Base-by-base conservation (phyloP, 2,329 filamentous ascomycete genomes). In the Ascochyta fabae region DNA sequence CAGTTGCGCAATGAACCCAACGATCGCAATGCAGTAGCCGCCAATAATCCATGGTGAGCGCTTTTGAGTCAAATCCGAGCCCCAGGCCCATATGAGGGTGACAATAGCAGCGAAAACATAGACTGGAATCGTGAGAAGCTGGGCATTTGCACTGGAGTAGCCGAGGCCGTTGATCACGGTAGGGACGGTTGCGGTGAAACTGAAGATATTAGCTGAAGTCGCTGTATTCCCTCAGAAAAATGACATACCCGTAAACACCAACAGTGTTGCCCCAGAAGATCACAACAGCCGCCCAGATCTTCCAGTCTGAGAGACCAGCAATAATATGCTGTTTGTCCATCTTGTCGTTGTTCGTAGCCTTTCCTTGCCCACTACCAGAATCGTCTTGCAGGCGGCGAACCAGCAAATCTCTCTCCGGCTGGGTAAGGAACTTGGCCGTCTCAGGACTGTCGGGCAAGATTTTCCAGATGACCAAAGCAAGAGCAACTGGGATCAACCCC, bases 1-100 rank as follows among this genome's bases (percentile, higher is more conserved):
- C 13, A 87, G 76, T 24, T 87, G 78, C 34, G 87, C 79, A 50
- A 80, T 77, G 69, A 85, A 87, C 12, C 85, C 85, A 26, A 82
- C 69, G 0, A 80, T 80, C 10, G 82, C 79, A 46, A 86, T 74
- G 22, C 73, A 58, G 44, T 81, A 79, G 9, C 83, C 83, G 3
- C 73, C 62, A 13, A 86, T 77, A 33, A 82, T 81, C 73, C 86
- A 87, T 10, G 75, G 74, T 56, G 81, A 86, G 0, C 84, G 81
- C 55, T 81, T 80, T 36, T 77, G 80, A 3, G 81, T 68, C 0
- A 77, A 70, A 61, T 87, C 84, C 1, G 83, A 83, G 6, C 76
- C 62, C 62, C 78, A 80, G 0, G 83, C 81, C 24, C 76, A 77
- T 10, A 68, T 60, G 5, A 79, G 57, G 7, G 75, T 75, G 23